Base-by-base conservation (phyloP, 2,329 filamentous ascomycete genomes). In the Colletotrichum truncatum region DNA sequence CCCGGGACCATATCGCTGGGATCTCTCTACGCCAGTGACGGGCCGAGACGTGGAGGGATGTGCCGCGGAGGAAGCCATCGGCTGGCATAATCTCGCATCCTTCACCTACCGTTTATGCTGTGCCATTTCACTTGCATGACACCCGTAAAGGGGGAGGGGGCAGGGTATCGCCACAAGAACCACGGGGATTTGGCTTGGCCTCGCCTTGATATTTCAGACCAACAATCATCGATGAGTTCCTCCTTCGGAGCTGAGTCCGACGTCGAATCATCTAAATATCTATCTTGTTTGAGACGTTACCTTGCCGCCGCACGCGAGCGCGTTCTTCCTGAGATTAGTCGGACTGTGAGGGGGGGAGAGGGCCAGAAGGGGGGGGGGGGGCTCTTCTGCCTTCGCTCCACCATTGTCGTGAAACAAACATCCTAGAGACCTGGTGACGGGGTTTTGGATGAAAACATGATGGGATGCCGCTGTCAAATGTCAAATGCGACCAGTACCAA, bases 1-100 rank as follows among this genome's bases (percentile, higher is more conserved):
- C 43, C 52, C 52, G 34, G 52, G 18, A 55, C 52, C 52, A 55
- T 55, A 28, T 55, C 52, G 18, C 52, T 23, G 52, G 52, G 38
- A 43, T 55, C 52, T n/a, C 28, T 55, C 16, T n/a, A 14, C 28
- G 23, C 36, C 36, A 30, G 26, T 52, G 25, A 55, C 18, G 26
- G 52, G 8, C 52, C 34, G 34, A 39, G 38, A 39, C 26, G 39
- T 23, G 26, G 38, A 28, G 12, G 36, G 36, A 45, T 34, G 38
- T 39, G 38, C 52, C 38, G 38, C 52, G 38, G 26, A 18, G 21
- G 26, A 49, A 18, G 38, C 38, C 52, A 55, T 55, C 34, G 52
- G 39, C 52, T 45, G 38, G 38, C 52, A 45, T 23, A 55, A 55
- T 45, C 38, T 45, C 28, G 38, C 52, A 55, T 32, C 52, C n/a